Percentiles rank a stretch among this genome's conserved stretches.
Evolutionary conservation across 2,329 filamentous ascomycete species (phyloP).

Genomic region (Boeremia lycopersici): DNA sequence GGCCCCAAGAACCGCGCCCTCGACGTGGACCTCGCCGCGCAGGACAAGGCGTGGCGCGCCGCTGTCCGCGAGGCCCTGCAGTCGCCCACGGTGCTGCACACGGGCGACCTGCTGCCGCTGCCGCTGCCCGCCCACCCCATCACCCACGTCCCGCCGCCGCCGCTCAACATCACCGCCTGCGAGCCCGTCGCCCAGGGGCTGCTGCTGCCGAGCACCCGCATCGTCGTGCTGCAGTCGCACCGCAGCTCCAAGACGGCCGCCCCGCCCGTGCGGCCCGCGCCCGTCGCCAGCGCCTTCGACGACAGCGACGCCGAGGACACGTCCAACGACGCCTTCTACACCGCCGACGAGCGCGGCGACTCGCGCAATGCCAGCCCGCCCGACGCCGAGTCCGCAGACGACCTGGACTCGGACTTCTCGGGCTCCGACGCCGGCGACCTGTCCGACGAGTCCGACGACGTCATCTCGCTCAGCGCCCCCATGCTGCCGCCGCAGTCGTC

Average conservation of each 20-base stretch:
- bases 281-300: constrained; percentile 64
- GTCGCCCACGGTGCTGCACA: constrained; percentile 76
- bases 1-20: constrained; percentile 36
- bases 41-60: constrained; percentile 45
- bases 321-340: constrained; percentile 89
- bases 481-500: constrained; percentile 77
- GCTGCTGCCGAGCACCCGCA: constrained; percentile 76
- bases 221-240: constrained; percentile 75
- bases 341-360: constrained; percentile 71
- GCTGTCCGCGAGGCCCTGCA: constrained; percentile 74
- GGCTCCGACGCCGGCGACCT: constrained; percentile 73
- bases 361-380: constrained; percentile 49
- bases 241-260: constrained; percentile 56
- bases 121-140: constrained; percentile 79
- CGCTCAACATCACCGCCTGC: constrained; percentile 88
- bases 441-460: constrained; percentile 91
- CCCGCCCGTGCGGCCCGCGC: constrained; percentile 51
- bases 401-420: constrained; percentile 63
- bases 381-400: constrained; percentile 51
- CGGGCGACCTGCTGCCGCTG: constrained; percentile 81
- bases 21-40: constrained; percentile 37
- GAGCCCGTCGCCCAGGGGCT: constrained; percentile 92
- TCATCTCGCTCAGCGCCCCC: constrained; percentile 87
- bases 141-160: constrained; percentile 81
- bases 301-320: constrained; percentile 84